Conservation (phyloP, 495 filamentous ascomycete species). For the Neurospora discreta region DNA sequence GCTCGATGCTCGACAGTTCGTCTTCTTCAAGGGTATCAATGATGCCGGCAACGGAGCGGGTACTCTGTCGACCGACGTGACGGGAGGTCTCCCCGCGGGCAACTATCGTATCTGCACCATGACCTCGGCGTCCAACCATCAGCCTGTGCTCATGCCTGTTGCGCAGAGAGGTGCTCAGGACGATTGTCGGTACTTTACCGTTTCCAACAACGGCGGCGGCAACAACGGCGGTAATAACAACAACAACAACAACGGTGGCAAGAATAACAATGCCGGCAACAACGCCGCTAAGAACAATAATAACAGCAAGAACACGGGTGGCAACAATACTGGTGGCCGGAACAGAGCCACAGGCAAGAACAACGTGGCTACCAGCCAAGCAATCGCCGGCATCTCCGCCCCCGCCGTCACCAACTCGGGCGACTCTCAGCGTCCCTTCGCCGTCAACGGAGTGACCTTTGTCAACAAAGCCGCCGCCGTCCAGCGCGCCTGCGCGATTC, state of each 20-base stretch:
- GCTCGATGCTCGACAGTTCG: constrained; percentile 47
- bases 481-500: constrained; percentile 33
- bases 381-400: constrained; percentile 24
- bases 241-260: constrained; percentile 3
- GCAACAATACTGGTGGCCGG: constrained; percentile 1
- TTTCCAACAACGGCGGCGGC: constrained; percentile 12
- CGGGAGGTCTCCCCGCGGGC: constrained; percentile 53
- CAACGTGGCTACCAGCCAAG: neutral
- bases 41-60: constrained; percentile 57
- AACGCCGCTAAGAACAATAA: constrained; percentile 6
- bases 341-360: constrained; percentile 1
- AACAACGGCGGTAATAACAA: constrained; percentile 11
- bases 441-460: constrained; percentile 42
- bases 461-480: constrained; percentile 29
- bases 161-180: constrained; percentile 65
- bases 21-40: constrained; percentile 71
- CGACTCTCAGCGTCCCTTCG: constrained; percentile 34
- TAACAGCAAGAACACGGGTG: neutral
- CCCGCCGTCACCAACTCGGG: constrained; percentile 29
- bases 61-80: constrained; percentile 40
- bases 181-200: constrained; percentile 57
- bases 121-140: constrained; percentile 58
- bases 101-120: constrained; percentile 67
- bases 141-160: constrained; percentile 68
- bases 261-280: constrained; percentile 8